A percentile compares a stretch with the other conserved stretches of the same genome.
Conservation (phyloP, 768 basidiomycete species). For the Pleurotus eryngii region DNA sequence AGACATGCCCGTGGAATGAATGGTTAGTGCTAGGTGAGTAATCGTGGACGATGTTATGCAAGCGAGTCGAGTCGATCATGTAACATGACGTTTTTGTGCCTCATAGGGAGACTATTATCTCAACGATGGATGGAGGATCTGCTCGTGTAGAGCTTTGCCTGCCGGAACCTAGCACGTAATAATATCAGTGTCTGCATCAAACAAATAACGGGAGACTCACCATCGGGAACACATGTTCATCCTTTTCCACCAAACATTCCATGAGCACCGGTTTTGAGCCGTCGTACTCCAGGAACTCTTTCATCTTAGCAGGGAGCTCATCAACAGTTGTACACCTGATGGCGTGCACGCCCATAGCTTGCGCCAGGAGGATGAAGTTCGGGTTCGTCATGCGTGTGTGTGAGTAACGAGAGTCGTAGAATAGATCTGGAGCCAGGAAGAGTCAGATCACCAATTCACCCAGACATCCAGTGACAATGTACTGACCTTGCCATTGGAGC, state of each 20-base stretch:
- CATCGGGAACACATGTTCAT: constrained; percentile 92
- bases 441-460: too few relatives aligned
- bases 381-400: constrained; percentile 96
- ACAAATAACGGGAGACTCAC: constrained; percentile 32
- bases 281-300: constrained; percentile 97
- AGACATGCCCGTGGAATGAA: neutral
- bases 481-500: constrained; percentile 93
- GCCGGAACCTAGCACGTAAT: constrained; percentile 65
- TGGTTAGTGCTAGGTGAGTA: too few relatives aligned
- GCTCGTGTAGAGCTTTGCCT: constrained; percentile 93
- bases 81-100: constrained; percentile 11
- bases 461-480: too few relatives aligned
- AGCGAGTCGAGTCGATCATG: too few relatives aligned
- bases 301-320: constrained; percentile 94
- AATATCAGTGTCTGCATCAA: neutral
- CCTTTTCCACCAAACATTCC: constrained; percentile 83
- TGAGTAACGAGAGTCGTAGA: constrained; percentile 95
- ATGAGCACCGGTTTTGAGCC: constrained; percentile 81
- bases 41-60: too few relatives aligned
- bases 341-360: constrained; percentile 91
- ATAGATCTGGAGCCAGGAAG: constrained; percentile 56
- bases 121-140: constrained; percentile 69
- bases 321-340: constrained; percentile 66
- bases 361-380: constrained; percentile 86
- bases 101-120: constrained; percentile 11